Conservation (phyloP, 192 early-diverging fungal genomes). For the Entophlyctis luteolus region DNA sequence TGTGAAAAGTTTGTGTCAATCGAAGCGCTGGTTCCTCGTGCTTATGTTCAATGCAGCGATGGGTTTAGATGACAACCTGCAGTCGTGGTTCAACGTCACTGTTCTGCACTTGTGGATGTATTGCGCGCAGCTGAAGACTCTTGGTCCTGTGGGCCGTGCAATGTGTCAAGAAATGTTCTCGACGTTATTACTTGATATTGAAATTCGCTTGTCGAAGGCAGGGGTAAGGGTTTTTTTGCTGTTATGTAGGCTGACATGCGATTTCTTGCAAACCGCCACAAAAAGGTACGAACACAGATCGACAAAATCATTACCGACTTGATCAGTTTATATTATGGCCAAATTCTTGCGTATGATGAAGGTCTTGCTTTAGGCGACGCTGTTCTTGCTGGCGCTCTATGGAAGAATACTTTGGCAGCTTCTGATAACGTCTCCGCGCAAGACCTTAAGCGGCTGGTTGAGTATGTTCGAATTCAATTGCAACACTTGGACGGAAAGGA, state of each 20-base stretch:
- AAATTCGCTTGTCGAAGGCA: conserved; percentile 74
- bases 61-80: conserved; percentile 87
- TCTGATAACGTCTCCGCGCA: conserved; percentile 12
- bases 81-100: conserved; percentile 90
- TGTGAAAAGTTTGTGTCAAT: conserved; percentile 23
- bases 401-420: conserved; percentile 46
- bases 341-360: conserved; percentile 87
- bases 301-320: conserved; percentile 77
- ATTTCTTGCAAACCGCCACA: not conserved
- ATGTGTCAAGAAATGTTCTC: conserved; percentile 85
- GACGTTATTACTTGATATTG: conserved; percentile 82
- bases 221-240: conserved; percentile 53
- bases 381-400: conserved; percentile 84
- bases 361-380: conserved; percentile 79
- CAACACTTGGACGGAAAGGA: conserved; percentile 27
- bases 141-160: conserved; percentile 56
- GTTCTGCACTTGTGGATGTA: conserved; percentile 92
- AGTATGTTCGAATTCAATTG: conserved; percentile 32
- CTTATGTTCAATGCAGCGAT: too few species aligned
- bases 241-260: not conserved
- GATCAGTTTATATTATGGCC: conserved; percentile 79
- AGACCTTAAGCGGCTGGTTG: conserved; percentile 22
- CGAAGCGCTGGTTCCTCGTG: too few species aligned
- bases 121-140: conserved; percentile 65
- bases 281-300: conserved; percentile 59